These are phyloP conservation scores for Pythium scleroteichum DNA, from an alignment of 352 stramenopile genomes.

Conservation along the genomic window DNA sequence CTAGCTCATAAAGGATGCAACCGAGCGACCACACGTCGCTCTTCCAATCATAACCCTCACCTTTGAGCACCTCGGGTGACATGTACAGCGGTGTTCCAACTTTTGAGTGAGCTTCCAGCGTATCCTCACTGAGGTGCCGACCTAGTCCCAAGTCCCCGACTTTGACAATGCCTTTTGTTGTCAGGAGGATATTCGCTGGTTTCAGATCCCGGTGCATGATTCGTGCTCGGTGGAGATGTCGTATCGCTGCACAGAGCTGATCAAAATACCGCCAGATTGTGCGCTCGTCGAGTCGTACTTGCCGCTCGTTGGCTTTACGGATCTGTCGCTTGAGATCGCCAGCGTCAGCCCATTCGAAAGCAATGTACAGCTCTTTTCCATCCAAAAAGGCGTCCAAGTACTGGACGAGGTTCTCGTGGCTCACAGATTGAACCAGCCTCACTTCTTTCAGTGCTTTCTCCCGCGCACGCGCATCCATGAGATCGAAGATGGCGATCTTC, in stretches of 20 bases:
- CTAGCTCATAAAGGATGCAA: conserved; percentile 96
- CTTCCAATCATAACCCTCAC: conserved; percentile 94
- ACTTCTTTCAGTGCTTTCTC: conserved; percentile 93
- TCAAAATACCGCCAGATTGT: conserved; percentile 94
- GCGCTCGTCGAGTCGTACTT: conserved; percentile 87
- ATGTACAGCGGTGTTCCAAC: conserved; percentile 96
- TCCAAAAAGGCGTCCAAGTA: conserved; percentile 92
- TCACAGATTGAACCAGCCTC: conserved; percentile 85
- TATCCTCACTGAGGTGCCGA: conserved; percentile 78
- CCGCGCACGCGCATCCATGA: conserved; percentile 88
- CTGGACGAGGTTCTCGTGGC: conserved; percentile 91
- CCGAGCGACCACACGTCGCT: conserved; percentile 95
- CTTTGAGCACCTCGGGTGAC: conserved; percentile 92
- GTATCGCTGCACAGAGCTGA: conserved; percentile 86
- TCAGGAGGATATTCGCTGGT: conserved; percentile 94
- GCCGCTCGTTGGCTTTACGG: conserved; percentile 87
- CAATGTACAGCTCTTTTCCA: conserved; percentile 91
- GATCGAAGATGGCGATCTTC: conserved; percentile 91
- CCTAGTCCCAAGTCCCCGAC: conserved; percentile 82
- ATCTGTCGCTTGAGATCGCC: conserved; percentile 94
- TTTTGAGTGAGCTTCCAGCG: conserved; percentile 85
- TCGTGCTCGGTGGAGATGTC: conserved; percentile 85
- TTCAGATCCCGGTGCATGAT: conserved; percentile 96
- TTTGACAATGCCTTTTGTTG: conserved; percentile 89
- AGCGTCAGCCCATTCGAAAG: conserved; percentile 93